Base-by-base conservation (phyloP, 1,139 yeast species). In the Scheffersomyces titani region DNA sequence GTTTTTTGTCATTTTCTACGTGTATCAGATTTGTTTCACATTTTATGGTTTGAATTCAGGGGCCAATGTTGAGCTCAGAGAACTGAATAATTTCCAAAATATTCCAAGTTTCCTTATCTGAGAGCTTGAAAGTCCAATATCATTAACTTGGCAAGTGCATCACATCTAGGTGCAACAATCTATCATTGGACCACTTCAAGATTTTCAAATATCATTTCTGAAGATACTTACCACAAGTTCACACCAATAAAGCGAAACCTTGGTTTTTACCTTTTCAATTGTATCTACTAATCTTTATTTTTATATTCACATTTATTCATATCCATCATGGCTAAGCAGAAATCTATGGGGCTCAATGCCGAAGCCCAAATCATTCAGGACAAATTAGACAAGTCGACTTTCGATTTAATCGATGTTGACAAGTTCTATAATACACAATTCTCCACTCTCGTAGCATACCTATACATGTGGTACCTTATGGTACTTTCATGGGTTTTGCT, bases 401-500 rank as follows among this genome's bases (percentile, higher is more conserved):
- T 80, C 61, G 83, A 78, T 55, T 67, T 75, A 48, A 69, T 80
- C 44, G 75, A 77, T 55, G 73, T 78, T 24, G 73, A 73, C 51
- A 67, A 72, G 57, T 92, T 90, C 73, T 80, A 78, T 57, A 87
- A 88, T 63, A 77, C 78, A 54, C 78, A 78, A 20, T 74, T 81
- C 61, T 69, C 82, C 50, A 87, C 92, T 4, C 62, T 90, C 2
- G 60, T 79, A 49, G 82, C 84, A 61, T 90, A 87, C 65, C 53
- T 84, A 3, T 67, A 78, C 62, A 77, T 84, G 70, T 80, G 88
- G 79, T 59, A 82, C 4, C 70, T 84, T 55, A 72, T 88, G 21
- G 50, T 84, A 18, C 72, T 90, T 56, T 83, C 88, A 47, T 66
- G 85, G 57, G 85, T 86, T 0, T 82, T 90, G 55, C 76, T 89